A percentile compares a stretch with the other conserved stretches of the same genome.
These are phyloP conservation scores for Lycium ferocissimum DNA, from an alignment of 257 asterid species.

Conservation along the genomic window DNA sequence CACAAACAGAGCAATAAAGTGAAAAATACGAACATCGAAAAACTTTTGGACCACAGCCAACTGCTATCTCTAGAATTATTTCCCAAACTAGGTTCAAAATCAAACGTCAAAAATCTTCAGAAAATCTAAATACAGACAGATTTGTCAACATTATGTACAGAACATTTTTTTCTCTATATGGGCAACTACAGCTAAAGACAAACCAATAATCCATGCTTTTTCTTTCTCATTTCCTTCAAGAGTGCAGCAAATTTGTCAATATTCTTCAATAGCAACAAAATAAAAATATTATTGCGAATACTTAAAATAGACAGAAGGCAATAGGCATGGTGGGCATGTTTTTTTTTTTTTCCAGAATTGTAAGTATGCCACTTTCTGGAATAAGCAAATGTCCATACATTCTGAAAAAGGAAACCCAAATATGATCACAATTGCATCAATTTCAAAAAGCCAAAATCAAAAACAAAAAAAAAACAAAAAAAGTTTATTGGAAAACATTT, in stretches of 20 bases:
- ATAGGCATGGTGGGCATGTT: neutral
- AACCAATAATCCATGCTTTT: neutral
- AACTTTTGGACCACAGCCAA: constrained; percentile 16
- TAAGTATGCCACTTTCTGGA: neutral
- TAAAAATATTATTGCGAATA: neutral
- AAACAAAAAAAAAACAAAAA: too few relatives aligned
- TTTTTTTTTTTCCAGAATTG: neutral
- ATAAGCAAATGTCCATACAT: neutral
- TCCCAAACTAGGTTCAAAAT: constrained; percentile 17
- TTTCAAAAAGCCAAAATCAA: neutral
- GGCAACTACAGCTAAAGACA: constrained; percentile 18
- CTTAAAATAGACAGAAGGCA: constrained; percentile 11
- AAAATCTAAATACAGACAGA: constrained; percentile 2
- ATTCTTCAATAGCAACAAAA: neutral
- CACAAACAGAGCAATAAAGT: neutral
- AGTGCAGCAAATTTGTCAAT: constrained; percentile 8
- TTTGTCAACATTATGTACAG: neutral
- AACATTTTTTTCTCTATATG: constrained; percentile 4
- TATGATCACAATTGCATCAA: neutral
- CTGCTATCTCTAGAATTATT: neutral
- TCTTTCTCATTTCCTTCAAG: neutral
- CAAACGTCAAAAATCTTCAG: neutral
- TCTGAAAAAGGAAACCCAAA: constrained; percentile 1
- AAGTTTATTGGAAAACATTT: neutral
- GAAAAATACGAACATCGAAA: constrained; percentile 23